A percentile compares a stretch with the other conserved stretches of the same genome.
Conservation (phyloP, 2,329 filamentous ascomycete genomes). For the Fusarium dlaminii region DNA sequence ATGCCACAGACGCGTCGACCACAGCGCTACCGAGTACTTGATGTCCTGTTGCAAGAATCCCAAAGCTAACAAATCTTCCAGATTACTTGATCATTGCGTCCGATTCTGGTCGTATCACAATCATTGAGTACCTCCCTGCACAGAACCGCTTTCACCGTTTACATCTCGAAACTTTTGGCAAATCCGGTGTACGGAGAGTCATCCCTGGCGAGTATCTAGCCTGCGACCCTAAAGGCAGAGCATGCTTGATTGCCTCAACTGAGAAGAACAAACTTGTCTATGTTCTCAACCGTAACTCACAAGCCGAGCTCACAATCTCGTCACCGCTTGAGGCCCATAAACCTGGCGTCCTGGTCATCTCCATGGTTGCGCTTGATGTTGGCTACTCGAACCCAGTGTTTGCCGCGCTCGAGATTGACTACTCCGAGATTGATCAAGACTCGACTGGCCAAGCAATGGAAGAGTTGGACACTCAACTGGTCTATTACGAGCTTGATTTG, state of each 20-base stretch:
- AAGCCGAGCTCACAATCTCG: conserved; percentile 95
- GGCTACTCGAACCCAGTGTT: conserved; percentile 98
- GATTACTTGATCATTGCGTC: conserved; percentile 96
- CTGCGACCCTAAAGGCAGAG: conserved; percentile 93
- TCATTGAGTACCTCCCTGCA: conserved; percentile 88
- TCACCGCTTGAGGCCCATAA: conserved; percentile 97
- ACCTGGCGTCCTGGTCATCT: conserved; percentile 88
- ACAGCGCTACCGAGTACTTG: conserved; percentile 18
- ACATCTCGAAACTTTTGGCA: conserved; percentile 97
- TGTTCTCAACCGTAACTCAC: conserved; percentile 93
- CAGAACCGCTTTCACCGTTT: conserved; percentile 89
- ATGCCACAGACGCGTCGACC: conserved; percentile 38
- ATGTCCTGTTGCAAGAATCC: conserved; percentile 43
- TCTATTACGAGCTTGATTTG: conserved; percentile 97
- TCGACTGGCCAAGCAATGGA: conserved; percentile 83
- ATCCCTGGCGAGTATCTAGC: conserved; percentile 96
- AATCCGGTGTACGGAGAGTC: conserved; percentile 92
- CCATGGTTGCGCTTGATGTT: conserved; percentile 88
- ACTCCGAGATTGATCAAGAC: conserved; percentile 90
- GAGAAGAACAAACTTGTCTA: conserved; percentile 99
- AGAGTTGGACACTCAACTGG: conserved; percentile 87
- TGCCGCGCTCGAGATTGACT: conserved; percentile 92
- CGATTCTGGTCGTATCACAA: conserved; percentile 93
- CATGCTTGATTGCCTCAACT: conserved; percentile 90
- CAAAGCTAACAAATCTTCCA: conserved; percentile 54